phyloP scores from a whole-genome alignment of 352 stramenopile species.

The Phytophthora fragariaefolia region DNA sequence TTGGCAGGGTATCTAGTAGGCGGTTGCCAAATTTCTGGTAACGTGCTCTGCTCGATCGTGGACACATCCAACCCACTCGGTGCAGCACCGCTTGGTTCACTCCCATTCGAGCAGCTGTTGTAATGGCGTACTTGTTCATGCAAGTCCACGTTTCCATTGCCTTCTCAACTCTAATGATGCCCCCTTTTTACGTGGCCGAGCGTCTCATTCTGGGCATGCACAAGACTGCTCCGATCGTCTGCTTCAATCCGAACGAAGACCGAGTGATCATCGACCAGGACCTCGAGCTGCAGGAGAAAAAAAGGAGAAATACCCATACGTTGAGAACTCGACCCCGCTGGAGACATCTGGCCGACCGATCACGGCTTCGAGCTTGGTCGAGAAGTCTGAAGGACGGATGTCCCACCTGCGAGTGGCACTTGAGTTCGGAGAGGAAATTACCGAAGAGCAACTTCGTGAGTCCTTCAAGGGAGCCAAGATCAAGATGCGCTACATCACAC shows the following conservation, averaged over 20 bases:
- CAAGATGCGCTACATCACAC: constrained; percentile 42
- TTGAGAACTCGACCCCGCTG: constrained; percentile 4
- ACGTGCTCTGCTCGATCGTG: constrained; percentile 24
- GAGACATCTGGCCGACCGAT: constrained; percentile 4
- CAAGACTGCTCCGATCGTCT: constrained; percentile 30
- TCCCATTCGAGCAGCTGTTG: constrained; percentile 41
- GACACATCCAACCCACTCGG: constrained; percentile 22
- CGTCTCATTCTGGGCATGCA: constrained; percentile 30
- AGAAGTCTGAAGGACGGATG: constrained; percentile 24
- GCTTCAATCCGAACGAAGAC: constrained; percentile 23
- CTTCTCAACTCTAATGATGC: constrained; percentile 55
- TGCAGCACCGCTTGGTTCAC: constrained; percentile 48
- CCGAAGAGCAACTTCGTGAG: constrained; percentile 20
- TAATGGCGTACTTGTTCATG: constrained; percentile 58
- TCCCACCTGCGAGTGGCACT: constrained; percentile 25
- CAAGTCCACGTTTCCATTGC: constrained; percentile 51
- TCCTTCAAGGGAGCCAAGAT: constrained; percentile 47
- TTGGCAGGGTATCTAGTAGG: constrained; percentile 17
- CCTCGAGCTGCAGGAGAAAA: constrained; percentile 27
- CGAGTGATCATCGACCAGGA: constrained; percentile 25
- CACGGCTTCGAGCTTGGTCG: constrained; percentile 14
- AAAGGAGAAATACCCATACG: constrained; percentile 22
- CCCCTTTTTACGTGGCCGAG: constrained; percentile 49
- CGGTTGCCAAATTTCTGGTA: constrained; percentile 27
- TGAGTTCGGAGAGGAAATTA: constrained; percentile 23